phyloP scores from a whole-genome alignment of 208 protist species.

The Zelonia costaricensis region DNA sequence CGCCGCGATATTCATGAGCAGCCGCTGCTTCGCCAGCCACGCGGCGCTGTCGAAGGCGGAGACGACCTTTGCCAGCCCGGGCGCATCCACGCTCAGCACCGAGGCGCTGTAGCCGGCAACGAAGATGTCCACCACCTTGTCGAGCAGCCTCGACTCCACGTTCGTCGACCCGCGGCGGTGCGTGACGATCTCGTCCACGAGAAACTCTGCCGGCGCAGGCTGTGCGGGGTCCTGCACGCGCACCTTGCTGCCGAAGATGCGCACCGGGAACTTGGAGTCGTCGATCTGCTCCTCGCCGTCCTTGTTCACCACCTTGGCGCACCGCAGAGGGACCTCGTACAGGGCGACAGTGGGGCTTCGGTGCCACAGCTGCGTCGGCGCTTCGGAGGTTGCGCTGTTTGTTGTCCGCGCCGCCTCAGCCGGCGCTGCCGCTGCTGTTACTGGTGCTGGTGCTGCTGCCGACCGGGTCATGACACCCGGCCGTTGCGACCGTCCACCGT shows the following conservation, averaged over 20 bases:
- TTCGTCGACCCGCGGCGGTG: slow-evolving; percentile 33
- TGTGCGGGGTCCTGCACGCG: slow-evolving; percentile 14
- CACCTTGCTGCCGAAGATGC: slow-evolving; percentile 21
- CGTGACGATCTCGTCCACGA: slow-evolving; percentile 38
- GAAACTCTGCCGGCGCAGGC: slow-evolving; percentile 20
- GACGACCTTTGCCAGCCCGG: slow-evolving; percentile 5
- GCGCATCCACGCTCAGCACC: slow-evolving; percentile 36
- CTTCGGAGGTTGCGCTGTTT: too few species aligned
- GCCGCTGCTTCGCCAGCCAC: slow-evolving; percentile 38
- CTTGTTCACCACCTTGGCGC: slow-evolving; percentile 5
- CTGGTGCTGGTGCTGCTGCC: not conserved
- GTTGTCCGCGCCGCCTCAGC: too few species aligned
- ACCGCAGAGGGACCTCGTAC: slow-evolving; percentile 50
- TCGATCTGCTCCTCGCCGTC: slow-evolving; percentile 27
- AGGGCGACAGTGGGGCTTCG: slow-evolving; percentile 28
- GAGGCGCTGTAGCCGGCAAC: slow-evolving; percentile 30
- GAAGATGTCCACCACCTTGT: slow-evolving; percentile 25
- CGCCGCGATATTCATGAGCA: slow-evolving; percentile 14
- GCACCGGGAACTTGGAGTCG: slow-evolving; percentile 26
- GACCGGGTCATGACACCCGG: not conserved
- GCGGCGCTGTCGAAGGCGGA: slow-evolving; percentile 37
- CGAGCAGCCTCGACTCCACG: slow-evolving; percentile 33
- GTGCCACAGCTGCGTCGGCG: slow-evolving; percentile 15
- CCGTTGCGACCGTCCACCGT: not conserved
- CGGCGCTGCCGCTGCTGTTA: not conserved